Evolutionary conservation across 2,329 filamentous ascomycete genomes (phyloP), one percentile per base, ranked within the genome.

Genomic region (Beauveria brongniartii): DNA sequence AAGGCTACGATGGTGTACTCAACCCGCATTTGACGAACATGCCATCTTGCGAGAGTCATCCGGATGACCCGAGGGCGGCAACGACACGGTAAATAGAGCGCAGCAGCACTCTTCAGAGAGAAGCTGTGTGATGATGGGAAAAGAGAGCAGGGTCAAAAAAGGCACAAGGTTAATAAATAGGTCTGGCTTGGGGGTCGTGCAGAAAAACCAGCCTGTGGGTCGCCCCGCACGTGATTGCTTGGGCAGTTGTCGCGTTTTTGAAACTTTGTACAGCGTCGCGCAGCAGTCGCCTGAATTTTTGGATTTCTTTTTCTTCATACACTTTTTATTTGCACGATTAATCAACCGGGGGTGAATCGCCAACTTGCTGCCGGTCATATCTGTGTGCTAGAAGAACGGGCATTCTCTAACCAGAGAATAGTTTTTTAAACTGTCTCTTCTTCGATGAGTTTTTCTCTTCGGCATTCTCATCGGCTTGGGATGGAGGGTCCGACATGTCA

Each of bases 351-450:
- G 69, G 74, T 69, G 72, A 81, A 28, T 67, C 72, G 61, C 71
- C 74, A 72, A 82, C 78, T 81, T 75, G 70, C 72, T 76, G 69
- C 76, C 77, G 81, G 81, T 84, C 82, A 84, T 81, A 83, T 82
- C 81, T 81, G 73, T 74, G 78, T 83, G 82, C 81, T 69, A 84
- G 80, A 84, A 63, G 63, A 76, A 64, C 69, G 71, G 69, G 62
- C 64, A 62, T 64, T 66, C 63, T 66, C 64, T 63, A 62, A 68
- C 67, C 64, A 46, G 37, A 16, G 28, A 28, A 22, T 5, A 26
- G 5, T 54, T 56, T 55, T 5, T 24, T 5, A 34, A 37, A 6
- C 41, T 28, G 28, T 50, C 26, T 41, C 64, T 62, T 47, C 5
- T 60, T 48, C 53, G 61, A 59, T 40, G 61, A 61, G 56, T 46